A percentile compares a stretch with the other conserved stretches of the same genome.
These are phyloP conservation scores for Neurospora sp. DNA, from an alignment of 495 filamentous ascomycete species.

Conservation along the genomic window DNA sequence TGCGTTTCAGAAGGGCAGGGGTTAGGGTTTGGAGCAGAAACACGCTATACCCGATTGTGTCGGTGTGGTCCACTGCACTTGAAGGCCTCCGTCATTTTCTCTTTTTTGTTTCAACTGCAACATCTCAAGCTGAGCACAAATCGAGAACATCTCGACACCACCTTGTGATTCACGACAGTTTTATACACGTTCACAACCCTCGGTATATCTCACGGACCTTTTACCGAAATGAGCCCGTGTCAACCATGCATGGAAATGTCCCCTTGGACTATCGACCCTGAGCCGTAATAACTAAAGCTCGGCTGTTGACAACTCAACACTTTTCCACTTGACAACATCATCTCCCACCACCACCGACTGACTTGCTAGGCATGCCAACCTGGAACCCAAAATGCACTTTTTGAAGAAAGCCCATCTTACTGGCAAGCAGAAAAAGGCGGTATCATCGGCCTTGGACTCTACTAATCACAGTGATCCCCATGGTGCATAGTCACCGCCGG, in stretches of 20 bases:
- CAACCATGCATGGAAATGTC: neutral
- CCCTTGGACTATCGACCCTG: neutral
- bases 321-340: neutral
- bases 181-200: neutral
- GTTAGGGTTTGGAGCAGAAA: neutral
- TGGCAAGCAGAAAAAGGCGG: neutral
- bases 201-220: neutral
- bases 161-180: neutral
- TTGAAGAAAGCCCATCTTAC: neutral
- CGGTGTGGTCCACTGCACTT: neutral
- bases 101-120: neutral
- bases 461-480: neutral
- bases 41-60: neutral
- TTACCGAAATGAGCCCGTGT: neutral
- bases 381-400: neutral
- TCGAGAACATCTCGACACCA: neutral
- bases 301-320: neutral
- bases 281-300: neutral
- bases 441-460: neutral
- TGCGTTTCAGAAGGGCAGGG: neutral
- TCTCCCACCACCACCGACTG: neutral
- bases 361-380: neutral
- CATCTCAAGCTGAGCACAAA: neutral
- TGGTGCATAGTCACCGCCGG: neutral
- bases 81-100: neutral